Evolutionary conservation across 202 grass and related monocot species (phyloP).

Genomic region (Carex arenaria): DNA sequence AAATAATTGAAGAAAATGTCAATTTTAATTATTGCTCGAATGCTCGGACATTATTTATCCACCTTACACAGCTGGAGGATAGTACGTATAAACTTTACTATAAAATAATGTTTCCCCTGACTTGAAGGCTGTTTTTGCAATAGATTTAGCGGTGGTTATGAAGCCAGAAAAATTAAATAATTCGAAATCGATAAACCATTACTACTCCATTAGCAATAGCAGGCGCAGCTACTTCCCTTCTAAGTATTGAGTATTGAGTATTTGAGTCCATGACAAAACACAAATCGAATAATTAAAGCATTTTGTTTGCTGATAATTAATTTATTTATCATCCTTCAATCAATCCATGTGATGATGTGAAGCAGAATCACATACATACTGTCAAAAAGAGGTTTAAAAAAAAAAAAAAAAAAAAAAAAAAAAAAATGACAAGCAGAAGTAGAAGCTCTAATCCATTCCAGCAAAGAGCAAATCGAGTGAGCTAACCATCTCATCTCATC

Average conservation of each 20-base stretch:
- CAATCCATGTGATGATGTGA: too few relatives aligned
- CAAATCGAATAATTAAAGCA: neutral
- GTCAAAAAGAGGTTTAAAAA: too few relatives aligned
- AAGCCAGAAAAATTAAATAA: conserved; percentile 7
- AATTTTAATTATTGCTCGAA: neutral
- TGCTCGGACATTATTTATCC: neutral
- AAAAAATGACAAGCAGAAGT: neutral
- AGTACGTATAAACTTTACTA: too few relatives aligned
- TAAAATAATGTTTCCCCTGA: neutral
- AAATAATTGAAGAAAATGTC: too few relatives aligned
- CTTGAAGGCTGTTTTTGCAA: neutral
- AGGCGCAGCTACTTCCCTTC: too few relatives aligned
- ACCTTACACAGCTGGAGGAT: neutral
- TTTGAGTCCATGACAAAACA: neutral
- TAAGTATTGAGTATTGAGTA: too few relatives aligned
- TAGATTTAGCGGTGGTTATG: neutral
- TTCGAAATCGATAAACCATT: neutral
- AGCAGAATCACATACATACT: too few relatives aligned
- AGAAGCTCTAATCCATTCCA: neutral
- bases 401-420: neutral
- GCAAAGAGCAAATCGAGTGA: neutral
- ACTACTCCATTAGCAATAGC: neutral
- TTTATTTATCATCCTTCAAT: too few relatives aligned
- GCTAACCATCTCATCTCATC: neutral
- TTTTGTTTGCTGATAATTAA: too few relatives aligned